These are phyloP conservation scores for Noccaea caerulescens DNA, from an alignment of 345 rosid genomes.

Conservation along the genomic window DNA sequence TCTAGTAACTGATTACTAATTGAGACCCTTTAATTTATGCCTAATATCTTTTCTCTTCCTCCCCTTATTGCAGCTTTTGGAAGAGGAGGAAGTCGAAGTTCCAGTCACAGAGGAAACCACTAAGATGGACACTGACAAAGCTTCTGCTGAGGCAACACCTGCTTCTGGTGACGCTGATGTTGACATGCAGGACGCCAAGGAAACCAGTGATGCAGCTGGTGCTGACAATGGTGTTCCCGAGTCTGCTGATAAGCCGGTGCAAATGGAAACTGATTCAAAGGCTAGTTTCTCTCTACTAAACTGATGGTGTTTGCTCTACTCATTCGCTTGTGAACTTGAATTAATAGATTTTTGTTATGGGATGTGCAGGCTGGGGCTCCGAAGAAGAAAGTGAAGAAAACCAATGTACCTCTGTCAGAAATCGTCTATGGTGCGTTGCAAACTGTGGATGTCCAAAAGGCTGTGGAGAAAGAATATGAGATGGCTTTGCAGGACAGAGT, in stretches of 20 bases:
- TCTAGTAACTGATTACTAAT: not conserved
- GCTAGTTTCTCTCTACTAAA: slow-evolving; percentile 45
- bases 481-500: slow-evolving; percentile 98
- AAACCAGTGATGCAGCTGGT: slow-evolving; percentile 55
- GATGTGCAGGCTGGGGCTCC: slow-evolving; percentile 69
- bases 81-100: slow-evolving; percentile 90
- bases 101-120: slow-evolving; percentile 66
- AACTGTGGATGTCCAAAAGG: slow-evolving; percentile 75
- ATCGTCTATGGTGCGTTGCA: slow-evolving; percentile 70
- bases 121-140: slow-evolving; percentile 86
- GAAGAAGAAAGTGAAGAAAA: slow-evolving; percentile 92
- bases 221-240: slow-evolving; percentile 77
- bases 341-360: slow-evolving; percentile 1
- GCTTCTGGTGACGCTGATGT: slow-evolving; percentile 67
- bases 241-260: slow-evolving; percentile 68
- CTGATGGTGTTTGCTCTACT: not conserved
- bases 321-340: slow-evolving; percentile 7
- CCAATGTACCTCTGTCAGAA: slow-evolving; percentile 75
- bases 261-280: slow-evolving; percentile 87
- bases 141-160: slow-evolving; percentile 48
- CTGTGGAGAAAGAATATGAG: slow-evolving; percentile 93
- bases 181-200: slow-evolving; percentile 82
- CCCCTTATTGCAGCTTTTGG: slow-evolving; percentile 66
- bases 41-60: not conserved
- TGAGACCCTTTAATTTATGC: not conserved